Base-by-base conservation (phyloP, 2,329 filamentous ascomycete genomes). In the Arachnopeziza araneosa region DNA sequence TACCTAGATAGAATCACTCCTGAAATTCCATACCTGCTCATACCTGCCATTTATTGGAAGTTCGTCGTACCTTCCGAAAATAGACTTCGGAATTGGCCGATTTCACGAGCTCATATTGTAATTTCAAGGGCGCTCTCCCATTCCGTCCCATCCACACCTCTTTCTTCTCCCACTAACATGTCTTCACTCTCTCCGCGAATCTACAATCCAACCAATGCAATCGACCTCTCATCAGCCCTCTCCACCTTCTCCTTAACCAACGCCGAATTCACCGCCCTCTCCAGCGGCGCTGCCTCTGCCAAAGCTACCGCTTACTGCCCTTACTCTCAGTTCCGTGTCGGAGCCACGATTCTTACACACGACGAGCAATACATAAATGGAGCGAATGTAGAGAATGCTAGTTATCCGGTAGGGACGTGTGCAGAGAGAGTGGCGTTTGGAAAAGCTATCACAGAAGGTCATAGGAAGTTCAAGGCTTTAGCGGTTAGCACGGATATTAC, bases 341-440 rank as follows among this genome's bases (percentile, higher is more conserved):
- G 95, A 64, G 88, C 90, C 55, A 87, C 89, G 36, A 76, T 98
- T 62, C 85, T 98, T 63, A 81, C 84, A 7, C 63, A 74, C 12
- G 75, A 79, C 30, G 83, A 80, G 2, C 77, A 80, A 17, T 70
- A 63, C 24, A 62, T 72, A 55, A 78, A 82, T 52, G 95, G 95
- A 58, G 92, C 90, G 64, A 96, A 96, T 72, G 86, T 98, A 63
- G 95, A 99, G 77, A 97, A 98, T 73, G 78, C 91, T 1, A 80
- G 89, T 26, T 98, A 96, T 73, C 93, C 95, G 0, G 93, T 97
- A 6, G 91, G 91, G n/a, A 96, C 90, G 2, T 98, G 95, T 75
- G 95, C 95, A 17, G 95, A 99, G 81, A 82, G 93, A 60, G 90
- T 93, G n/a, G 92, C 91, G 1, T 81, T 98, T 66, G 89, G 85